These are phyloP conservation scores for Agarophyton chilense DNA, from an alignment of 23 red algal genomes.

Conservation along the genomic window DNA sequence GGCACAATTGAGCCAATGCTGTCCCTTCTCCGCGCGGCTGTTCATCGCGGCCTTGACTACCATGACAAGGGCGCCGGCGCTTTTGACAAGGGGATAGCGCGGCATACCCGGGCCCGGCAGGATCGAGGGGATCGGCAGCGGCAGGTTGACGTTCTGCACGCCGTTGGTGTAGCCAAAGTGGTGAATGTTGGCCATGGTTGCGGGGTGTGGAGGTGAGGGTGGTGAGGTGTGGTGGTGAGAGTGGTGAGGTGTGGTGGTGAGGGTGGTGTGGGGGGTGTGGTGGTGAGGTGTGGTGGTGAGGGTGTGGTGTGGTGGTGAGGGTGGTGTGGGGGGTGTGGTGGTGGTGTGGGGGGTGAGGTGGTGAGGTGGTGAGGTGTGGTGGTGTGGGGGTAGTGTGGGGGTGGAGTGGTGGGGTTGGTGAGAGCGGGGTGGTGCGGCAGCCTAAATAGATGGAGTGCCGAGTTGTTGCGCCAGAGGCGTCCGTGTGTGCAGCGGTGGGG, in stretches of 20 bases:
- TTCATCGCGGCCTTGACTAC: slow-evolving; percentile 34
- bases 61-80: background rate
- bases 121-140: background rate
- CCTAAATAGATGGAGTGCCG: too few relatives aligned
- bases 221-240: background rate
- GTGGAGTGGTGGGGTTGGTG: background rate
- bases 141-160: background rate
- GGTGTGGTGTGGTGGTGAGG: background rate
- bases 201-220: background rate
- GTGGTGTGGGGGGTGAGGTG: background rate
- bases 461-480: too few relatives aligned
- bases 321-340: background rate
- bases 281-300: background rate
- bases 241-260: background rate
- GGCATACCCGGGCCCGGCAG: background rate
- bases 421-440: too few relatives aligned
- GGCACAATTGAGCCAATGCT: slow-evolving; percentile 13
- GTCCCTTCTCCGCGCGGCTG: slow-evolving; percentile 11
- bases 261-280: background rate
- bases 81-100: slow-evolving; percentile 13
- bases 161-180: background rate
- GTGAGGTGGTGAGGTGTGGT: background rate
- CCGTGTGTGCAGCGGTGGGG: too few relatives aligned
- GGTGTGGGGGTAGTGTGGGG: background rate
- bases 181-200: background rate